Percentiles rank a stretch among this genome's conserved stretches.
These are phyloP conservation scores for Trypethelium eluteriae DNA, from an alignment of 495 filamentous ascomycete genomes.

Conservation along the genomic window DNA sequence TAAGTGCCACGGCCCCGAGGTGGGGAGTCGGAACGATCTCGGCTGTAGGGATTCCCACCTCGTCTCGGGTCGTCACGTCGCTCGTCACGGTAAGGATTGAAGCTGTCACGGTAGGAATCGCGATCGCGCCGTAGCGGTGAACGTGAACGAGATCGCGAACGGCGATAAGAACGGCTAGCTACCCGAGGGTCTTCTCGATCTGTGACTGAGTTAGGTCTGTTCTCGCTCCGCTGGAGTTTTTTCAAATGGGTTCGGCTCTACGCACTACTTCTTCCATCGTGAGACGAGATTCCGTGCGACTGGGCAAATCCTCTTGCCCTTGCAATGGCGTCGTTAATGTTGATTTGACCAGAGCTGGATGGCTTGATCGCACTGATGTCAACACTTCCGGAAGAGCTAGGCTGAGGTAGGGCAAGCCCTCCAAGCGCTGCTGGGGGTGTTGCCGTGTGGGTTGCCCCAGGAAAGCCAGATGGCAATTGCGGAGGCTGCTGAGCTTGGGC, in stretches of 20 bases:
- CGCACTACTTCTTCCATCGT: constrained; percentile 30
- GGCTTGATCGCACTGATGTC: constrained; percentile 71
- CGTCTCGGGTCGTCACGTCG: constrained; percentile 54
- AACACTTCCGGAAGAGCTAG: constrained; percentile 58
- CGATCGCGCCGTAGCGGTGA: constrained; percentile 49
- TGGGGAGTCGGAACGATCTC: constrained; percentile 31
- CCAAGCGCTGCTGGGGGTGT: constrained; percentile 37
- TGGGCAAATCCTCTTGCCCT: constrained; percentile 64
- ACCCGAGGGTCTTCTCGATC: constrained; percentile 35
- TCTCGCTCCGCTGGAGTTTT: no score
- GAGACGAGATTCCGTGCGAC: constrained; percentile 54
- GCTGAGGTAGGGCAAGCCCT: constrained; percentile 55
- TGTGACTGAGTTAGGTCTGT: constrained; percentile 7
- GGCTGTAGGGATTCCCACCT: constrained; percentile 27
- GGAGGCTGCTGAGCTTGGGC: constrained; percentile 33
- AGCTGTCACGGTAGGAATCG: constrained; percentile 59
- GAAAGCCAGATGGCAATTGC: constrained; percentile 36
- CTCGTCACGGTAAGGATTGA: constrained; percentile 71
- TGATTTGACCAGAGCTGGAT: constrained; percentile 63
- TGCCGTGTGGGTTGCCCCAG: constrained; percentile 29
- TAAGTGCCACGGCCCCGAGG: constrained; percentile 28
- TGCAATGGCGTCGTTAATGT: constrained; percentile 63
- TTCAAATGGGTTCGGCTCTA: constrained; percentile 24
- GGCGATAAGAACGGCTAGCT: constrained; percentile 44
- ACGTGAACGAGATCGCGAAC: constrained; percentile 61